Conservation (phyloP, 139 green algal genomes). For the Chlorella sp. region DNA sequence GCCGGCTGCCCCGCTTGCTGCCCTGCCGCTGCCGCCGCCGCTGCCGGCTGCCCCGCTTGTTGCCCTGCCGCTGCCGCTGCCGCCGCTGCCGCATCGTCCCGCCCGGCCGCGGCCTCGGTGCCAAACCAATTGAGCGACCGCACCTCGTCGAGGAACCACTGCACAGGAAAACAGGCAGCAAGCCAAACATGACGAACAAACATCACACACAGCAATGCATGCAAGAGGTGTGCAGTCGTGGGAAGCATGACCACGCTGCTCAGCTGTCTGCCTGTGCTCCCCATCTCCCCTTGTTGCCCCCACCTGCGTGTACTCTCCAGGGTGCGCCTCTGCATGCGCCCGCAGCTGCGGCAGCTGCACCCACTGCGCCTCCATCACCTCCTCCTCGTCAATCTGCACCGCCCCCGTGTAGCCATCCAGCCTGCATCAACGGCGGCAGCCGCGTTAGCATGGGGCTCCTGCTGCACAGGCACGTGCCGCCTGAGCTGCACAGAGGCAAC, state of each 20-base stretch:
- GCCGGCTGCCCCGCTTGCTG: background rate
- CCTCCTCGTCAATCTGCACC: background rate
- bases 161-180: background rate
- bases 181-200: too few species aligned
- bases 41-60: too few species aligned
- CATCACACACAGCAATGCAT: too few species aligned
- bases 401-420: background rate
- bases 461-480: too few species aligned
- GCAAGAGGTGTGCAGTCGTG: too few species aligned
- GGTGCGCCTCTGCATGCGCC: background rate
- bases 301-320: constrained; percentile 21
- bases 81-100: background rate
- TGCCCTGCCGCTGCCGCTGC: background rate
- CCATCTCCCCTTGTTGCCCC: too few species aligned
- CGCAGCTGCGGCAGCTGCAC: background rate
- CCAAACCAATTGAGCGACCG: constrained; percentile 26
- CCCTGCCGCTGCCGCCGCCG: background rate
- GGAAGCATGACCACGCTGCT: too few species aligned
- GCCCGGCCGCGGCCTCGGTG: background rate
- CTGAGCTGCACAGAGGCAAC: too few species aligned
- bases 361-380: constrained; percentile 7
- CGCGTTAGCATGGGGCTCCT: too few species aligned
- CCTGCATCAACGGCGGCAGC: background rate
- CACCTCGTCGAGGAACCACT: constrained; percentile 31
- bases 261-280: too few species aligned